These are phyloP conservation scores for Penicillium egyptiacum DNA, from an alignment of 495 filamentous ascomycete genomes.

Conservation along the genomic window DNA sequence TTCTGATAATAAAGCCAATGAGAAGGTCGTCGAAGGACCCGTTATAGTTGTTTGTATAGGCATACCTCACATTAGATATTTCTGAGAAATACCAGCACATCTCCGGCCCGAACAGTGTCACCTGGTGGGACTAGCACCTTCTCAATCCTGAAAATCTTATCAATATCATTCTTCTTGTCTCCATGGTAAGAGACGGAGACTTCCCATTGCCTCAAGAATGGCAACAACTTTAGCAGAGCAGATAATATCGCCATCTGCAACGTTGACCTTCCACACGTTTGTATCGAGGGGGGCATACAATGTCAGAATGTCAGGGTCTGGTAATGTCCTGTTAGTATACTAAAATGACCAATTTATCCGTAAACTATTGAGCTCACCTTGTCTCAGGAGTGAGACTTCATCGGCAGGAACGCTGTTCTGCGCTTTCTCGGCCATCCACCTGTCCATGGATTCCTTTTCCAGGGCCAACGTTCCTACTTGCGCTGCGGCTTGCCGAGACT, in stretches of 20 bases:
- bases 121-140: constrained; percentile 44
- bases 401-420: constrained; percentile 42
- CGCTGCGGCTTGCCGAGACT: constrained; percentile 40
- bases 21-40: too few relatives aligned
- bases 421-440: constrained; percentile 50
- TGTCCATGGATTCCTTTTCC: constrained; percentile 44
- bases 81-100: neutral
- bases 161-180: constrained; percentile 3
- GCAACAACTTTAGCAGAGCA: constrained; percentile 34
- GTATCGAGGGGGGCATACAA: constrained; percentile 52
- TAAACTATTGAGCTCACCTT: constrained; percentile 30
- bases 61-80: neutral
- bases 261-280: constrained; percentile 59
- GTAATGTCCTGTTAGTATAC: neutral
- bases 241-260: constrained; percentile 43
- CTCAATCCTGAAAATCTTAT: constrained; percentile 24
- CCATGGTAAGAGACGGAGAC: constrained; percentile 36
- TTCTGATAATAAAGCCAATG: too few relatives aligned
- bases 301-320: constrained; percentile 43
- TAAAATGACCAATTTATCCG: neutral
- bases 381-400: constrained; percentile 41
- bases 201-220: constrained; percentile 57
- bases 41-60: too few relatives aligned
- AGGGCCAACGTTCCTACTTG: constrained; percentile 48
- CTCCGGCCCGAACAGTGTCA: constrained; percentile 42